Conservation (phyloP, 768 basidiomycete species). For the Mrakia hoshinonis region DNA sequence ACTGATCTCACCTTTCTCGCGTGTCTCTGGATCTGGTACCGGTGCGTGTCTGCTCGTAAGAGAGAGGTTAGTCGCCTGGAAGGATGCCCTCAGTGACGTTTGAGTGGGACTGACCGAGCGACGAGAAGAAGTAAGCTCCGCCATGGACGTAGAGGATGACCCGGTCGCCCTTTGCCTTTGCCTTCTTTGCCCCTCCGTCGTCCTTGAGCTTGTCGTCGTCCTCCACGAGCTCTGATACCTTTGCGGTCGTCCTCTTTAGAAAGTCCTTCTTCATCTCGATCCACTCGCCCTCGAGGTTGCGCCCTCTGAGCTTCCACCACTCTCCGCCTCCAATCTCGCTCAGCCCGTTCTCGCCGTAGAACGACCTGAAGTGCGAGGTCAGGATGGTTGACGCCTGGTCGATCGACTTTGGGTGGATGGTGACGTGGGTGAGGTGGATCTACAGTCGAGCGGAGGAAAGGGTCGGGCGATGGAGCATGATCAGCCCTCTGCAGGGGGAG, state of each 20-base stretch:
- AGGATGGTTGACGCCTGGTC: not conserved
- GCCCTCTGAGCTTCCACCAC: conserved; percentile 24
- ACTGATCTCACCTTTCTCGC: conserved; percentile 20
- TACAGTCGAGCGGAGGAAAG: not conserved
- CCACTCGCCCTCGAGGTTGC: conserved; percentile 62
- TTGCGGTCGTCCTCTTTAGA: conserved; percentile 9
- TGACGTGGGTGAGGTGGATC: conserved; percentile 22
- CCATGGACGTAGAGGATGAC: conserved; percentile 41
- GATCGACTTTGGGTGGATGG: conserved; percentile 7
- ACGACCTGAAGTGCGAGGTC: conserved; percentile 2
- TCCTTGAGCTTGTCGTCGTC: not conserved
- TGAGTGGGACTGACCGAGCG: conserved; percentile 30
- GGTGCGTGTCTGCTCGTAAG: conserved; percentile 40
- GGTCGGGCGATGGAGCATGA: not conserved
- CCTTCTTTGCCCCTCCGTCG: not conserved
- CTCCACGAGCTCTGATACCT: conserved; percentile 14
- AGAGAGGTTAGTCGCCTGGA: conserved; percentile 39
- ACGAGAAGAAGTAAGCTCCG: conserved; percentile 42
- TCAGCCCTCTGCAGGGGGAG: too few relatives aligned
- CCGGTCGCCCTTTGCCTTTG: conserved; percentile 25
- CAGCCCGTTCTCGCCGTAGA: conserved; percentile 9
- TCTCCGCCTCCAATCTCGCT: conserved; percentile 21
- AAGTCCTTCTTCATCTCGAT: conserved; percentile 73
- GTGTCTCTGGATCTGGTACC: conserved; percentile 42
- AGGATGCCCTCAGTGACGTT: not conserved